Base-by-base conservation (phyloP, 345 rosid species). In the Tarenaya hassleriana region DNA sequence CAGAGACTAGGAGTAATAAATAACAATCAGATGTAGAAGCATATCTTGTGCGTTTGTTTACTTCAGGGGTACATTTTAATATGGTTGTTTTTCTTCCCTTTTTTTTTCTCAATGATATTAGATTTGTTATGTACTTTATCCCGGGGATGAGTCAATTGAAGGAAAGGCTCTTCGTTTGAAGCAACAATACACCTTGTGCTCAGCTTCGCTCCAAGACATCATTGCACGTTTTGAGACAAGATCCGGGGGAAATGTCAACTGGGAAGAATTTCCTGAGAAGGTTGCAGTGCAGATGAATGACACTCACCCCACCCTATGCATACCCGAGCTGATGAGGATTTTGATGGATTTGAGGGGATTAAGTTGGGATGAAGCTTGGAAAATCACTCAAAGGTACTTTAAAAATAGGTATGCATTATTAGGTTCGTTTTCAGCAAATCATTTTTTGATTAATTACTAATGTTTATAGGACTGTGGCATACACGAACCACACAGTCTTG, bases 221-320 rank as follows among this genome's bases (percentile, higher is more conserved):
- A 53, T 85, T 60, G 69, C 75, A 37, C 70, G 79, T 41, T 82
- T 82, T 67, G 95, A 85, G 79, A 82, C 69, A 65, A 79, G 89
- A 69, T 72, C 78, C 10, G 84, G 89, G 49, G 71, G 64, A 43
- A 68, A 47, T n/a, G 29, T 76, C 16, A 77, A 69, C 15, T 85
- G 95, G 89, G 87, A 74, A 60, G 77, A 79, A 49, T 77, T 85
- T 50, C 89, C 89, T 3, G 89, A 77, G 60, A 85, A 85, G 55
- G 95, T 82, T 53, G 89, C 95, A 16, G 79, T 82, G 48, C 95
- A 82, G 69, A 79, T 84, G 94, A 84, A 81, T 69, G 88, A 84
- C 40, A 81, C 88, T 64, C 88, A 84, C 70, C 92, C 92, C 31
- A 83, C 87, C 11, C 73, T 83, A 31, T 83, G 92, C 72, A 83